These are phyloP conservation scores for Brettanomyces naardenensis DNA, from an alignment of 805 yeast genomes.

Conservation along the genomic window DNA sequence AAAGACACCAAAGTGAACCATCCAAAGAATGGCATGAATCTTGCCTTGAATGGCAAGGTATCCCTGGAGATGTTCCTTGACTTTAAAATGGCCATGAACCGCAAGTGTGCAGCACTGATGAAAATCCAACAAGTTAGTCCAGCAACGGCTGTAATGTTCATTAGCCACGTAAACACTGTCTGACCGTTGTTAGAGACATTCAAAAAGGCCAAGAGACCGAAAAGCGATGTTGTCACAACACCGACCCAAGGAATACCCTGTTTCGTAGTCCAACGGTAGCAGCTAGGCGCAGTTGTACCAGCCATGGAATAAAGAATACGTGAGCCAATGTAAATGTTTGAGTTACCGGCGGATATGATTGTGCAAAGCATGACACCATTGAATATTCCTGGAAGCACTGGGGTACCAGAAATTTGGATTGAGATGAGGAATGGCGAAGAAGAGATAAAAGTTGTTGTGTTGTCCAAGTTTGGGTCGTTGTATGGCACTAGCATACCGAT, in stretches of 20 bases:
- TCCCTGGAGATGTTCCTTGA: constrained; percentile 59
- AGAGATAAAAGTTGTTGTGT: constrained; percentile 33
- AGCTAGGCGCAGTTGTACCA: constrained; percentile 48
- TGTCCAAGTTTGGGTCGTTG: constrained; percentile 45
- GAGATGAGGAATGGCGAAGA: constrained; percentile 72
- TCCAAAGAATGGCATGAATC: constrained; percentile 56
- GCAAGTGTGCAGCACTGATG: constrained; percentile 54
- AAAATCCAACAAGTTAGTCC: constrained; percentile 70
- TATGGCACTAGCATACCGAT: constrained; percentile 66
- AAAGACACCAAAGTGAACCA: constrained; percentile 52
- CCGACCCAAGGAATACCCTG: constrained; percentile 56
- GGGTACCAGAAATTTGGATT: constrained; percentile 59
- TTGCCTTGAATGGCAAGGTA: constrained; percentile 65
- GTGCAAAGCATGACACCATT: constrained; percentile 64
- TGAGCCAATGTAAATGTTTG: constrained; percentile 66
- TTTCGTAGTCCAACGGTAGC: constrained; percentile 40
- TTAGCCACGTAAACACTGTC: constrained; percentile 62
- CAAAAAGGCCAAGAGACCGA: constrained; percentile 61
- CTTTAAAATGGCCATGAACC: constrained; percentile 62
- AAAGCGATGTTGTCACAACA: constrained; percentile 47
- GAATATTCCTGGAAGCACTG: constrained; percentile 58
- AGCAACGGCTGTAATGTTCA: constrained; percentile 70
- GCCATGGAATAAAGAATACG: constrained; percentile 62
- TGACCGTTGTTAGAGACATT: constrained; percentile 44
- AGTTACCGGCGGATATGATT: constrained; percentile 73